phyloP scores from a whole-genome alignment of 352 stramenopile species.

The Globisporangium orthogonon region DNA sequence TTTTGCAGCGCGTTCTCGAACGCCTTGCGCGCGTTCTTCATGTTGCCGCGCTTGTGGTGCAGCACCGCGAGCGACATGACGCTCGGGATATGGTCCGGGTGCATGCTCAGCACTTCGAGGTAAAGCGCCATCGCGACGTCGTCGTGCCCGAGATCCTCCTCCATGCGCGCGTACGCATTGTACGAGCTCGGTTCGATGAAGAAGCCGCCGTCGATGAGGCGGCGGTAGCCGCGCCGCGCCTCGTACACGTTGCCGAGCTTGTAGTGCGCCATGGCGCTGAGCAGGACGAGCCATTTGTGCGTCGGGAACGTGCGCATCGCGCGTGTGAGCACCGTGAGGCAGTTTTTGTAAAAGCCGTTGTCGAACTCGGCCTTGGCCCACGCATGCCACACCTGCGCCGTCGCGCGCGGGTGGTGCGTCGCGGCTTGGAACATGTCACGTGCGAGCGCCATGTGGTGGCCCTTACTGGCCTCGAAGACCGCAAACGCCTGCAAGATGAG shows the following conservation, averaged over 20 bases:
- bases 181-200: constrained; percentile 69
- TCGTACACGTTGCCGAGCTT: constrained; percentile 77
- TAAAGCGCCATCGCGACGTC: constrained; percentile 64
- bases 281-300: constrained; percentile 78
- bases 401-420: constrained; percentile 39
- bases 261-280: constrained; percentile 71
- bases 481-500: constrained; percentile 67
- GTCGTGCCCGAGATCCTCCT: constrained; percentile 69
- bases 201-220: constrained; percentile 65
- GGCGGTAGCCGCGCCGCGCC: constrained; percentile 57
- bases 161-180: constrained; percentile 83
- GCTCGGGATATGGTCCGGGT: constrained; percentile 67
- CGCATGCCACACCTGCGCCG: constrained; percentile 79
- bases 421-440: constrained; percentile 56
- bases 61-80: constrained; percentile 74
- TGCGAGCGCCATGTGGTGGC: constrained; percentile 58
- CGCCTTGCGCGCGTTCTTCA: constrained; percentile 42
- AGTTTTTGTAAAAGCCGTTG: constrained; percentile 65
- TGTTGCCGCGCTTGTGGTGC: constrained; percentile 39
- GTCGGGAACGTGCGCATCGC: constrained; percentile 64
- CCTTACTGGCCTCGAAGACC: constrained; percentile 67
- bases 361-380: constrained; percentile 85
- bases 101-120: constrained; percentile 40
- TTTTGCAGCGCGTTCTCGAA: constrained; percentile 63
- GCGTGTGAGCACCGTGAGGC: constrained; percentile 55